phyloP scores from a whole-genome alignment of 2,329 filamentous ascomycete species.

The Parastagonospora nodorum region DNA sequence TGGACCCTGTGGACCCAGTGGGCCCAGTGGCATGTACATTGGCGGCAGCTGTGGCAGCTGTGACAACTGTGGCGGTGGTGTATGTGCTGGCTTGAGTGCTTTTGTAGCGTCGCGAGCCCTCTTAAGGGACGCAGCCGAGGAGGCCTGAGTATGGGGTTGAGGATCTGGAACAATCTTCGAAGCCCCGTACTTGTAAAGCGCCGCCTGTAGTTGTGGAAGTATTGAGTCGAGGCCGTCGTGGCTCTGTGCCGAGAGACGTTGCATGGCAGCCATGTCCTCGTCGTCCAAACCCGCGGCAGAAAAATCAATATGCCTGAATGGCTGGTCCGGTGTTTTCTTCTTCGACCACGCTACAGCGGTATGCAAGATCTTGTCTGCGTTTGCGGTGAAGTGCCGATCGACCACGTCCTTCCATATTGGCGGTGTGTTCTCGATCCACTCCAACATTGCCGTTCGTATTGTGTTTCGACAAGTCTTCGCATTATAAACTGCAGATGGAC shows the following conservation, averaged over 20 bases:
- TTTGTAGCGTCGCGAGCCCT: background rate
- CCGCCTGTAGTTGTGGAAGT: constrained; percentile 7
- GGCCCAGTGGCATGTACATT: no score
- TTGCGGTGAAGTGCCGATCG: constrained; percentile 30
- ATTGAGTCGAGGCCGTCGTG: background rate
- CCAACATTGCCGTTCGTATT: constrained; percentile 39
- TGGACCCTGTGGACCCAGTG: no score
- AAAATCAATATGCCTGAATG: background rate
- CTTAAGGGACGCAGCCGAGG: background rate
- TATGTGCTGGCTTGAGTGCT: no score
- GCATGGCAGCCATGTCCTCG: background rate
- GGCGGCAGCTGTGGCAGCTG: no score
- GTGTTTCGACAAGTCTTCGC: constrained; percentile 28
- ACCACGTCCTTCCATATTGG: constrained; percentile 32
- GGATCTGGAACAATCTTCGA: background rate
- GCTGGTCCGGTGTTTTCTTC: background rate
- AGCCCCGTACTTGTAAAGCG: constrained; percentile 5
- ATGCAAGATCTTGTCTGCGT: constrained; percentile 27
- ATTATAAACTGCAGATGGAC: constrained; percentile 34
- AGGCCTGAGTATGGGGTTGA: background rate
- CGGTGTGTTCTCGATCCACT: constrained; percentile 33
- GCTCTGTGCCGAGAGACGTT: background rate
- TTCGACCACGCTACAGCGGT: constrained; percentile 27
- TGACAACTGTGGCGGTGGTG: no score
- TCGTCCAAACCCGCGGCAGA: background rate